Evolutionary conservation across 345 rosid species (phyloP).

Genomic region (Nasturtium officinale): DNA sequence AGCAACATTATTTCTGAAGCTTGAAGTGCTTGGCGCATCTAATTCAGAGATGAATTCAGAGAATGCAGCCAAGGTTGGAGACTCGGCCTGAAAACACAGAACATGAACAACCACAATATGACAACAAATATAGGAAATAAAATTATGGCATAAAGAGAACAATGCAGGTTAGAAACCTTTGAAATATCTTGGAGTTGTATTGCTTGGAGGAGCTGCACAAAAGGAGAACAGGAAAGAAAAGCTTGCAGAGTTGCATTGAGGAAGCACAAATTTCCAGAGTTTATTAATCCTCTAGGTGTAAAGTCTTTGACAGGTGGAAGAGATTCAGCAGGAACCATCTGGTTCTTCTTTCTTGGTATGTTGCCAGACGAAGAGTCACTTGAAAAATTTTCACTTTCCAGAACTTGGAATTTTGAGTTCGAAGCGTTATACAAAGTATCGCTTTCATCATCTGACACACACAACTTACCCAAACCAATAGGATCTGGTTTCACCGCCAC

Average conservation of each 20-base stretch:
- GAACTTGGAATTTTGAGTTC: constrained; percentile 55
- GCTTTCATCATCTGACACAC: constrained; percentile 49
- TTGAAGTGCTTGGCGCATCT: constrained; percentile 54
- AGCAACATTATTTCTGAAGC: constrained; percentile 51
- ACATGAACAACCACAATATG: constrained; percentile 19
- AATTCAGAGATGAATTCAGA: constrained; percentile 65
- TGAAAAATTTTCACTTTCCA: constrained; percentile 45
- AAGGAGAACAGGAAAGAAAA: constrained; percentile 80
- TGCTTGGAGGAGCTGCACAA: constrained; percentile 74
- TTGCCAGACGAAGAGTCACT: constrained; percentile 39
- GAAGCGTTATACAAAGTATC: constrained; percentile 43
- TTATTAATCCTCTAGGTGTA: constrained; percentile 80
- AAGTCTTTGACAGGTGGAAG: constrained; percentile 46
- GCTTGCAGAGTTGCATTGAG: constrained; percentile 94
- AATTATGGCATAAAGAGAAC: background rate
- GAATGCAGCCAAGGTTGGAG: constrained; percentile 78
- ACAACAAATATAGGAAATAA: background rate
- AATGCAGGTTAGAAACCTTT: constrained; percentile 51
- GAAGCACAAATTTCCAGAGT: constrained; percentile 86
- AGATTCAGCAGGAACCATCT: constrained; percentile 47
- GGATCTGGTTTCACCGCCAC: constrained; percentile 45
- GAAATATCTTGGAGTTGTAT: constrained; percentile 58
- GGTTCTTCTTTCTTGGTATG: constrained; percentile 39
- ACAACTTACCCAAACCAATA: constrained; percentile 40
- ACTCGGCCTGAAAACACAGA: constrained; percentile 60